Evolutionary conservation across 2,329 filamentous ascomycete species (phyloP).

Genomic region (Gnomoniopsis sp.): DNA sequence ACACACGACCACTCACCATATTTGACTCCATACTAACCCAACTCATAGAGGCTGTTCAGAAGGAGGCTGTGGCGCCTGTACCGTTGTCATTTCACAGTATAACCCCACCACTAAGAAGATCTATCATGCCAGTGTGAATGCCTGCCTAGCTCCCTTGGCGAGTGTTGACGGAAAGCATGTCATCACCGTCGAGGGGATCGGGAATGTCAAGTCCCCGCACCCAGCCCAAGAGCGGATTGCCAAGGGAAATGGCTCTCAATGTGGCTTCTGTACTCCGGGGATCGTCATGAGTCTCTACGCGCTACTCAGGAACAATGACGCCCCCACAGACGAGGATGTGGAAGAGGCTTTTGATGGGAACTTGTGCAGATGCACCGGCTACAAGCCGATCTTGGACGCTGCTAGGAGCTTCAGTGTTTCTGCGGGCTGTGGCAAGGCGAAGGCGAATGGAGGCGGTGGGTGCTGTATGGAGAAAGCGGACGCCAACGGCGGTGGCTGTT

Average conservation of each 20-base stretch:
- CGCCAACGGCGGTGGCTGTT: conserved; percentile 59
- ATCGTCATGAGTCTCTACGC: conserved; percentile 99
- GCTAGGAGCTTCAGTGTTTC: conserved; percentile 79
- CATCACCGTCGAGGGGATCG: conserved; percentile 95
- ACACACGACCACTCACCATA: background rate
- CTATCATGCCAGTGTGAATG: conserved; percentile 96
- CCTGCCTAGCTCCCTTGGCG: conserved; percentile 86
- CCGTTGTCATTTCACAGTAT: conserved; percentile 88
- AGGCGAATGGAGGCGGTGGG: conserved; percentile 47
- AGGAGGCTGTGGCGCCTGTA: conserved; percentile 94
- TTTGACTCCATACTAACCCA: conserved; percentile 2
- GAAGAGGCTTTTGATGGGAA: conserved; percentile 98
- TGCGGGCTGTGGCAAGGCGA: conserved; percentile 48
- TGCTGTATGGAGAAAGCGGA: conserved; percentile 70
- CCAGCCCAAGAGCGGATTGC: conserved; percentile 89
- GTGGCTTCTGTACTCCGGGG: conserved; percentile 90
- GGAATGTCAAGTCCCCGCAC: conserved; percentile 81
- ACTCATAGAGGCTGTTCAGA: conserved; percentile 76
- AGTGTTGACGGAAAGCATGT: conserved; percentile 97
- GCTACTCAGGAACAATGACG: conserved; percentile 77
- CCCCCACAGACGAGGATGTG: conserved; percentile 75
- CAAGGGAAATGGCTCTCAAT: conserved; percentile 88
- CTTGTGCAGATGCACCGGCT: conserved; percentile 91
- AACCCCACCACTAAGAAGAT: conserved; percentile 90
- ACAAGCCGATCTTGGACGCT: conserved; percentile 88